A percentile compares a stretch with the other conserved stretches of the same genome.
These are phyloP conservation scores for Clavispora vitiphila DNA, from an alignment of 805 yeast genomes.

Conservation along the genomic window DNA sequence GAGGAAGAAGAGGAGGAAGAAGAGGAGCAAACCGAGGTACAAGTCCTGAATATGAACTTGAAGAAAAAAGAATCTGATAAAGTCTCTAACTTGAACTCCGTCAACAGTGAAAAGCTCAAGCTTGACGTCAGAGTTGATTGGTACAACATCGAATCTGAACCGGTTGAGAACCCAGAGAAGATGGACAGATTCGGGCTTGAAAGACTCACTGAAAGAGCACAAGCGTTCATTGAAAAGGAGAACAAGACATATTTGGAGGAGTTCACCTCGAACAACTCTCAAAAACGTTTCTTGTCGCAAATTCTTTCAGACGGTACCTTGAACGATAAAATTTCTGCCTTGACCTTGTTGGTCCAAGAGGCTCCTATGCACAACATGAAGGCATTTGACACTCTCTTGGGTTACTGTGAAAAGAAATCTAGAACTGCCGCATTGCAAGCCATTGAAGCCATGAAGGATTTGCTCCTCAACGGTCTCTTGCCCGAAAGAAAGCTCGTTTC, in stretches of 20 bases:
- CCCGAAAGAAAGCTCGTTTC: conserved; percentile 79
- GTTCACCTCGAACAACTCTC: conserved; percentile 71
- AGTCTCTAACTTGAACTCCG: conserved; percentile 40
- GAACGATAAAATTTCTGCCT: conserved; percentile 90
- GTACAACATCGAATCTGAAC: conserved; percentile 53
- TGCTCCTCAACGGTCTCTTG: conserved; percentile 74
- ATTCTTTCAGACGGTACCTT: conserved; percentile 89
- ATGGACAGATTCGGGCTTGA: conserved; percentile 54
- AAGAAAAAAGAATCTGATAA: conserved; percentile 23
- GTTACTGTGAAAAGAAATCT: conserved; percentile 84
- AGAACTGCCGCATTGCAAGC: conserved; percentile 92
- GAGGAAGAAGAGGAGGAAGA: conserved; percentile 33
- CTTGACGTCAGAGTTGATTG: conserved; percentile 68
- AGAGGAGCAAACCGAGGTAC: conserved; percentile 19
- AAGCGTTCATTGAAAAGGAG: conserved; percentile 61
- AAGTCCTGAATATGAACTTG: conserved; percentile 32
- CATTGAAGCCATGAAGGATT: conserved; percentile 83
- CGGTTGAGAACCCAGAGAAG: conserved; percentile 26
- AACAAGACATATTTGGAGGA: conserved; percentile 68
- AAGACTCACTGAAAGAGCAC: conserved; percentile 60
- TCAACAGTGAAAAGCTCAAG: conserved; percentile 50
- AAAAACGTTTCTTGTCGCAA: conserved; percentile 81
- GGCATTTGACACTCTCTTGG: conserved; percentile 72
- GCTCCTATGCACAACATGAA: conserved; percentile 88
- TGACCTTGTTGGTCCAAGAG: conserved; percentile 89